Conservation (phyloP, 306 rosid genomes). For the Cucurbita argyrosperma region DNA sequence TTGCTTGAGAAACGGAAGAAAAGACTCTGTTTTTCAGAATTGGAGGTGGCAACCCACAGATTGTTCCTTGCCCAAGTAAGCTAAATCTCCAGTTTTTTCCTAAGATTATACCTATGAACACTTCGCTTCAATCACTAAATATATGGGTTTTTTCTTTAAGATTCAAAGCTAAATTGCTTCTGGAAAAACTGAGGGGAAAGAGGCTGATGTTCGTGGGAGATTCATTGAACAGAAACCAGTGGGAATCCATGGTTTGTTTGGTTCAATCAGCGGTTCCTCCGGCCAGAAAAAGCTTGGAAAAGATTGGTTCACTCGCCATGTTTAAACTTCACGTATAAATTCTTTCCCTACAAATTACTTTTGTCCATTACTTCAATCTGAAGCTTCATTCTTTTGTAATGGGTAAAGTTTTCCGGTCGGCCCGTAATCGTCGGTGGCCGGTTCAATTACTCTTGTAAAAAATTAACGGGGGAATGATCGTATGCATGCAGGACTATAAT, state of each 20-base stretch:
- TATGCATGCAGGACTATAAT: constrained; percentile 49
- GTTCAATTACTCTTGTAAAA: not conserved
- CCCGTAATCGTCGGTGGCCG: not conserved
- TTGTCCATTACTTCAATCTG: not conserved
- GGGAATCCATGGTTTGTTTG: constrained; percentile 97
- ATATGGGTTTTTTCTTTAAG: constrained; percentile 13
- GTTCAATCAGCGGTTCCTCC: constrained; percentile 63
- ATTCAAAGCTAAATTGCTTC: constrained; percentile 67
- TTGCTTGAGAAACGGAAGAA: constrained; percentile 81
- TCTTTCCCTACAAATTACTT: not conserved
- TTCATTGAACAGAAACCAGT: constrained; percentile 83
- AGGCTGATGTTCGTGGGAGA: constrained; percentile 99
- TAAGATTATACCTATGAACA: not conserved
- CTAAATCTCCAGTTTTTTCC: not conserved
- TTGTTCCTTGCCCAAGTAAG: constrained; percentile 77
- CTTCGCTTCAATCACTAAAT: not conserved
- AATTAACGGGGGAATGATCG: not conserved
- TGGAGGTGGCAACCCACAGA: constrained; percentile 96
- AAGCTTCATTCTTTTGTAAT: not conserved
- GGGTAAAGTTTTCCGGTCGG: not conserved
- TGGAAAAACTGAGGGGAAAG: constrained; percentile 82
- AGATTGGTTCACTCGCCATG: constrained; percentile 52
- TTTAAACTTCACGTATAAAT: constrained; percentile 58
- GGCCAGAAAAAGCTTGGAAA: constrained; percentile 50
- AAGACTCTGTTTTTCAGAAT: constrained; percentile 63